Evolutionary conservation across 352 stramenopile species (phyloP), one percentile per base, ranked within the genome.

Genomic region (Globisporangium acanthophoron): DNA sequence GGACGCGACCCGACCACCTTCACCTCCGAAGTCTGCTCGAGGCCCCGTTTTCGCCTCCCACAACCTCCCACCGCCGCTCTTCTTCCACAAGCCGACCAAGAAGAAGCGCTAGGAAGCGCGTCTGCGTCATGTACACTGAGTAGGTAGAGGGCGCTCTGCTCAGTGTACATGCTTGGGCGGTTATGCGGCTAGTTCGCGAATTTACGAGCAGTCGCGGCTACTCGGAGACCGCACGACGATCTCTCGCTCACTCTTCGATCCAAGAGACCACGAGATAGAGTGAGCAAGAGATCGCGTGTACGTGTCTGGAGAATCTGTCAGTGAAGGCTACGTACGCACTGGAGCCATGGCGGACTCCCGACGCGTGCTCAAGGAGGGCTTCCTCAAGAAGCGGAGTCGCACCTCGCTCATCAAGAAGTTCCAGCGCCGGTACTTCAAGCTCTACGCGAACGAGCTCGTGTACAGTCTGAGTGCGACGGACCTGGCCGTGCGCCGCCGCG

Each of bases 301-400:
- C 24, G 24, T 27, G 24, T 27, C 24, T 27, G 24, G 24, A 27
- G 24, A 27, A 27, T 24, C 24, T 27, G 24, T 27, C 24, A 27
- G 24, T 27, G 24, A 27, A 31, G 8, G 45, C 45, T 41, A 59
- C 15, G 15, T 18, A 4, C 15, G 40, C 6, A 18, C 8, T 6
- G n/a, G 45, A 24, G 24, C 27, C 24, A 67, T 74, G 59, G 47
- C 67, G 31, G 60, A 63, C 31, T 37, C 44, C 47, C 57, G 62
- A 8, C 65, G 58, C 39, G 80, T 82, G 62, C 64, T 91, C 56
- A 87, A 88, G 59, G 80, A 91, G 64, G 80, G 80, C 44, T 91
- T 75, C 59, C 66, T 91, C 37, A 74, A 71, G 58, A 91, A 91
- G 61, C 79, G 76, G 55, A 89, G 78, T 41, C 72, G 71, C 27